A percentile compares a stretch with the other conserved stretches of the same genome.
Conservation (phyloP, 2,329 filamentous ascomycete genomes). For the Arthrobotrys entomopaga region DNA sequence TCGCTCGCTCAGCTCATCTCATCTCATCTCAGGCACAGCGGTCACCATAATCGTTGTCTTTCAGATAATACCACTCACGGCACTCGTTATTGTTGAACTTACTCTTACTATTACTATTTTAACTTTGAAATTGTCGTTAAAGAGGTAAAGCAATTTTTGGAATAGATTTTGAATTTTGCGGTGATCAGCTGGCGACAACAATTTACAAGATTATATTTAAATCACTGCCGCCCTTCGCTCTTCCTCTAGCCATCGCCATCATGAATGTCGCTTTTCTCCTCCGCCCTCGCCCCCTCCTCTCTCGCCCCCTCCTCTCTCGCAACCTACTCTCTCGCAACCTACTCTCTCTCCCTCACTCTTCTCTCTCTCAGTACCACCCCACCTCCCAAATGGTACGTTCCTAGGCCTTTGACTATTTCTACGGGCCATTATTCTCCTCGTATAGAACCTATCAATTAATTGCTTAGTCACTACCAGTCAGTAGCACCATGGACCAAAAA, state of each 20-base stretch:
- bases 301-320: too few relatives aligned
- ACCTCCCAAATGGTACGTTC: neutral
- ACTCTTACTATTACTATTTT: neutral
- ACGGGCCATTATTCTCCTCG: too few relatives aligned
- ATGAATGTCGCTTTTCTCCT: conserved; percentile 11
- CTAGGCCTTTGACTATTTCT: neutral
- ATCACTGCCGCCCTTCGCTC: neutral
- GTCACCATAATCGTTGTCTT: too few relatives aligned
- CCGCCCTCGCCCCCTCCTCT: too few relatives aligned
- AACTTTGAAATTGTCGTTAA: neutral
- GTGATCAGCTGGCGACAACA: neutral
- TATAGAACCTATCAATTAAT: conserved; percentile 4
- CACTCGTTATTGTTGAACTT: neutral
- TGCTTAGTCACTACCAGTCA: neutral
- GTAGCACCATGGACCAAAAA: too few relatives aligned
- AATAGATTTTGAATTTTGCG: neutral
- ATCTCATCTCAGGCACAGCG: too few relatives aligned
- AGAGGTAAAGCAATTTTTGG: neutral
- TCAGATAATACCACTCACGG: neutral
- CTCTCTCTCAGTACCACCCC: neutral
- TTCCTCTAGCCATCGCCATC: neutral
- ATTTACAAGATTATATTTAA: too few relatives aligned
- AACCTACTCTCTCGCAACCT: too few relatives aligned
- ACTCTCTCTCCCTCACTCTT: neutral
- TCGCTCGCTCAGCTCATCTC: too few relatives aligned